These are phyloP conservation scores for Filobasidium floriforme DNA, from an alignment of 768 basidiomycete genomes.

Conservation along the genomic window DNA sequence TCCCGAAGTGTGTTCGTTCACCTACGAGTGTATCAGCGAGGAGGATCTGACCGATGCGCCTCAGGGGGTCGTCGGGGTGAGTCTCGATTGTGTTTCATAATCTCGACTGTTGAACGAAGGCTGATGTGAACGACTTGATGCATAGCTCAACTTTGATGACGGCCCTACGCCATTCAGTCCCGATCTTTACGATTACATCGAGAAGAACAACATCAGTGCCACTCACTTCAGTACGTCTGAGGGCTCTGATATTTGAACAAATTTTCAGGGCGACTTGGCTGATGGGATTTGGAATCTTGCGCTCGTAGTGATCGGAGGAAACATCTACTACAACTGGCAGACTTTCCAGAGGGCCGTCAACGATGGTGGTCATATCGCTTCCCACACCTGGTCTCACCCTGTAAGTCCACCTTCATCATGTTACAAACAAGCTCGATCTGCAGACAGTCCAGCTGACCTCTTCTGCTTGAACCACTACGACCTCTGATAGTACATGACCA, in stretches of 20 bases:
- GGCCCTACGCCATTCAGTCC: constrained; percentile 41
- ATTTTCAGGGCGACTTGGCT: not conserved
- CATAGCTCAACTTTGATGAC: constrained; percentile 40
- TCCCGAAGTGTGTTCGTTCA: constrained; percentile 64
- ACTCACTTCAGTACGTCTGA: constrained; percentile 76
- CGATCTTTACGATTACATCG: constrained; percentile 60
- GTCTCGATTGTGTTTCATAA: constrained; percentile 3
- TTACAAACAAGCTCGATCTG: too few relatives aligned
- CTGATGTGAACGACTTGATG: not conserved
- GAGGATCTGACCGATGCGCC: constrained; percentile 74
- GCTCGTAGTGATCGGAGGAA: constrained; percentile 60
- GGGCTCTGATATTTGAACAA: too few relatives aligned
- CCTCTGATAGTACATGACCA: constrained; percentile 27
- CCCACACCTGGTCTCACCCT: constrained; percentile 46
- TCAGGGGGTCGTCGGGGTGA: constrained; percentile 53
- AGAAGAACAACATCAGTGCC: constrained; percentile 54
- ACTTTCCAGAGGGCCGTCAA: constrained; percentile 55
- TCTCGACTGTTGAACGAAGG: not conserved
- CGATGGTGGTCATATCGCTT: constrained; percentile 42
- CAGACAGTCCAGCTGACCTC: not conserved
- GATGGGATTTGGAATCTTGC: not conserved
- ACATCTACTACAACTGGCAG: constrained; percentile 58
- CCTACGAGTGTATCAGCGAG: constrained; percentile 58
- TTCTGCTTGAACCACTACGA: not conserved
- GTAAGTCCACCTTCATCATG: too few relatives aligned